Evolutionary conservation across 1,284 basidiomycete species (phyloP), one percentile per base, ranked within the genome.

Genomic region (Xerocomus minutiporus): DNA sequence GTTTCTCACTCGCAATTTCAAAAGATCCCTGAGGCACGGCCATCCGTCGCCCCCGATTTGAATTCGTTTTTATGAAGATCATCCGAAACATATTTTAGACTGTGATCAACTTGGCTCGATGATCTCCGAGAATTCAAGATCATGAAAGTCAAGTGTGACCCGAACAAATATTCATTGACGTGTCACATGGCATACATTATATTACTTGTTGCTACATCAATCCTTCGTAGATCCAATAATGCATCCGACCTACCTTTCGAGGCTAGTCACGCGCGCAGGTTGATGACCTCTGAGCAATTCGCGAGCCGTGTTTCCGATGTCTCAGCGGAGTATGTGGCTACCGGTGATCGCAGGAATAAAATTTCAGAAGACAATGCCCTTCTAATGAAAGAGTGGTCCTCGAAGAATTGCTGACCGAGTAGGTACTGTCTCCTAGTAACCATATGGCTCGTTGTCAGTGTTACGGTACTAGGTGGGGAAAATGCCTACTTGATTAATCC

Each of bases 1-100:
- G 17, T 42, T 29, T 31, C 26, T 50, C 15, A 12, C 15, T 25
- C 17, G 23, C 29, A 31, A 61, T 57, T 65, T 48, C 51, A 50
- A 59, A 55, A 35, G 20, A 28, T 25, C 13, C 28, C 43, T 23
- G 28, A 36, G 40, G 15, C 35, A 35, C 34, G 28, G 28, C 35
- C 13, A 8, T 51, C 42, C 43, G 40, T 42, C 23, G 48, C 28
- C 34, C 34, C 17, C 15, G 39, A 41, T 12, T 32, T 13, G 12
- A 17, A 38, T 17, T 38, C 36, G 36, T 28, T 43, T n/a, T 46
- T 34, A 46, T 25, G 35, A 35, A 17, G 32, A 26, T 34, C 26
- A 23, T 28, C 39, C 25, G 35, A 25, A 32, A 46, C 44, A 25
- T 44, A 39, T 34, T 43, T 61, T 9, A 39, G 11, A 38, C 17